Percentiles rank a stretch among this genome's conserved stretches.
These are phyloP conservation scores for Akanthomyces dipterigenus DNA, from an alignment of 2,329 filamentous ascomycete species.

Conservation along the genomic window DNA sequence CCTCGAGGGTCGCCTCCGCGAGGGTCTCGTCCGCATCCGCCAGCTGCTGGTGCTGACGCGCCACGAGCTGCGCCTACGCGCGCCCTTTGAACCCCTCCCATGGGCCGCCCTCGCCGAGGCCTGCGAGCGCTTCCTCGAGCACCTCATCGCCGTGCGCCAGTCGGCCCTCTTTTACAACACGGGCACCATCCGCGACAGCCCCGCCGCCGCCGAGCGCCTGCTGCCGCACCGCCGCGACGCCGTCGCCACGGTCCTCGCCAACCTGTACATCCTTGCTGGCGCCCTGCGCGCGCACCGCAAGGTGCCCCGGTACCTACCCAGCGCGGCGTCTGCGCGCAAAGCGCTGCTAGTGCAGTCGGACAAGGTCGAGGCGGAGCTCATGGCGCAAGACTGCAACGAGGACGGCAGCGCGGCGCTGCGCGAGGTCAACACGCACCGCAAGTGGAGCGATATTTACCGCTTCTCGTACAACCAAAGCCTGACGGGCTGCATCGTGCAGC, in stretches of 20 bases:
- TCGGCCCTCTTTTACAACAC: conserved; percentile 52
- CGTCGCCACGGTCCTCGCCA: conserved; percentile 50
- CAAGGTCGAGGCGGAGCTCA: conserved; percentile 34
- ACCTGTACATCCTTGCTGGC: conserved; percentile 51
- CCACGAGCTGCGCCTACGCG: conserved; percentile 52
- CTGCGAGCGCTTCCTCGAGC: conserved; percentile 53
- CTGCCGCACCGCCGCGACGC: conserved; percentile 48
- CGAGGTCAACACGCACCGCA: conserved; percentile 30
- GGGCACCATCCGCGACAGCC: conserved; percentile 42
- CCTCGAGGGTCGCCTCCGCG: conserved; percentile 51
- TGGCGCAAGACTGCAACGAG: conserved; percentile 14
- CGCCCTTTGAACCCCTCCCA: conserved; percentile 48
- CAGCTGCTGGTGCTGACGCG: conserved; percentile 50
- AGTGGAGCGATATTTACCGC: conserved; percentile 52
- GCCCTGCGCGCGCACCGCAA: conserved; percentile 43
- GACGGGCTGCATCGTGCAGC: conserved; percentile 46
- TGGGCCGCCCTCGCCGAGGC: conserved; percentile 49
- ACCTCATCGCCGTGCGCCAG: conserved; percentile 51
- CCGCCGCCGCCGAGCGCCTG: conserved; percentile 41
- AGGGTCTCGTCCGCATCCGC: conserved; percentile 52
- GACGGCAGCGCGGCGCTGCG: conserved; percentile 10
- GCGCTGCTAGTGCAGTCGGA: conserved; percentile 44
- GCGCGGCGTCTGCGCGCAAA: conserved; percentile 46
- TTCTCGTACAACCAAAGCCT: conserved; percentile 48
- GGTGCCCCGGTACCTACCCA: conserved; percentile 50